Evolutionary conservation across 78 protist genomes (phyloP).

Genomic region (Creolimax fragrantissima): DNA sequence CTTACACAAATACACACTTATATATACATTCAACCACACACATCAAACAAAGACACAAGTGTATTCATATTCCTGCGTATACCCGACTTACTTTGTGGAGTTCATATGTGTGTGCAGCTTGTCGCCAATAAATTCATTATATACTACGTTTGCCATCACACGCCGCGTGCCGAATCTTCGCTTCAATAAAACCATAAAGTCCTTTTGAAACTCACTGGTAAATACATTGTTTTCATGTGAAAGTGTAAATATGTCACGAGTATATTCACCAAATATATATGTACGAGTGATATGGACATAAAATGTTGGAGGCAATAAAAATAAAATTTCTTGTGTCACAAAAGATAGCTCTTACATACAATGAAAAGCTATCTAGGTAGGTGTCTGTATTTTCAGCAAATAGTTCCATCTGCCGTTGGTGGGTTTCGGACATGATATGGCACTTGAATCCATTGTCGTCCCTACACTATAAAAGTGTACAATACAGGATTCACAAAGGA

Average conservation of each 20-base stretch:
- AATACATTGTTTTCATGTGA: no score
- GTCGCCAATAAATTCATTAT: slow-evolving; percentile 60
- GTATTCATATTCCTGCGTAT: no score
- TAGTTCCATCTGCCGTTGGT: slow-evolving; percentile 70
- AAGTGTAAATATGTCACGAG: no score
- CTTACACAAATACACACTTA: no score
- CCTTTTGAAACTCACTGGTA: slow-evolving; percentile 55
- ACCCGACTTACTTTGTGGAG: slow-evolving; percentile 36
- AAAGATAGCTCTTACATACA: no score
- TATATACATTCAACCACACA: no score
- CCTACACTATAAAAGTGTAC: slow-evolving; percentile 67
- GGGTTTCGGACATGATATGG: slow-evolving; percentile 74
- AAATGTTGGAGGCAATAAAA: no score
- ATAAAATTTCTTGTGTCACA: no score
- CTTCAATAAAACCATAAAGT: slow-evolving; percentile 47
- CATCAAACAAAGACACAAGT: no score
- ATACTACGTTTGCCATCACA: slow-evolving; percentile 67
- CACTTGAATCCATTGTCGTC: slow-evolving; percentile 92
- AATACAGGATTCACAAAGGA: background rate
- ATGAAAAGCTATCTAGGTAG: slow-evolving; percentile 54
- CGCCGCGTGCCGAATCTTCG: slow-evolving; percentile 46
- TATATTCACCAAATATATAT: no score
- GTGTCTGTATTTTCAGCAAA: slow-evolving; percentile 47
- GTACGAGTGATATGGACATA: no score
- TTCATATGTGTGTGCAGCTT: slow-evolving; percentile 76